phyloP scores from a whole-genome alignment of 192 early-diverging fungal genomes.

The Lunasporangiospora selenospora region DNA sequence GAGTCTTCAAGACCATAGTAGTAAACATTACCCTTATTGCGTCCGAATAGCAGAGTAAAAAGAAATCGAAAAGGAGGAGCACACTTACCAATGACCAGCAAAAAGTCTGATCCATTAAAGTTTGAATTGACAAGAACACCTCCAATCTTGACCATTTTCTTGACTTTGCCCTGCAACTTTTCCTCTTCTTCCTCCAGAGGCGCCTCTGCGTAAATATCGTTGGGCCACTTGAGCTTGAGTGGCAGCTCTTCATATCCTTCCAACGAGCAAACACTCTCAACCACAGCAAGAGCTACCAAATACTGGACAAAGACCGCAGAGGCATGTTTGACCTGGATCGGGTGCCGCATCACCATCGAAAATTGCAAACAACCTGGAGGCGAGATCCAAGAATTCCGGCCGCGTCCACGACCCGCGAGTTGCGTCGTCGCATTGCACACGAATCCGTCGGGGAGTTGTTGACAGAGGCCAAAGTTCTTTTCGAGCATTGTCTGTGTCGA shows the following conservation, averaged over 20 bases:
- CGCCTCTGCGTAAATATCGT: constrained; percentile 88
- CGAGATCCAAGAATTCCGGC: constrained; percentile 95
- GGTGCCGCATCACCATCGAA: constrained; percentile 80
- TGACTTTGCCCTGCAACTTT: neutral
- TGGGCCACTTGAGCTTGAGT: constrained; percentile 96
- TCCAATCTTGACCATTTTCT: constrained; percentile 82
- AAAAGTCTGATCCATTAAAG: constrained; percentile 73
- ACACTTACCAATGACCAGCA: constrained; percentile 79
- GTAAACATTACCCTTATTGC: no score
- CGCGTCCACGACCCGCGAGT: constrained; percentile 88
- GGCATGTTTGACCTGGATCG: constrained; percentile 52
- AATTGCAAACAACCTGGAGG: constrained; percentile 91
- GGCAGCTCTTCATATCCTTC: constrained; percentile 83
- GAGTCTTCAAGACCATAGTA: no score
- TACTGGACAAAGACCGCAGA: constrained; percentile 96
- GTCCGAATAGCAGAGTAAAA: no score
- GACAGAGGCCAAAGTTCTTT: constrained; percentile 77
- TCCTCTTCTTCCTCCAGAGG: constrained; percentile 33
- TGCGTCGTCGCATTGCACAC: constrained; percentile 85
- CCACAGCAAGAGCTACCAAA: constrained; percentile 84
- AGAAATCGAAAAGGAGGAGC: neutral
- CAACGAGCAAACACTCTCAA: constrained; percentile 72
- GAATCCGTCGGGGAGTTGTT: constrained; percentile 76
- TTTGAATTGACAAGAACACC: constrained; percentile 90
- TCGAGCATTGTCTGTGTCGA: constrained; percentile 97